These are phyloP conservation scores for Coniferiporia weirii DNA, from an alignment of 1,284 basidiomycete species.

Conservation along the genomic window DNA sequence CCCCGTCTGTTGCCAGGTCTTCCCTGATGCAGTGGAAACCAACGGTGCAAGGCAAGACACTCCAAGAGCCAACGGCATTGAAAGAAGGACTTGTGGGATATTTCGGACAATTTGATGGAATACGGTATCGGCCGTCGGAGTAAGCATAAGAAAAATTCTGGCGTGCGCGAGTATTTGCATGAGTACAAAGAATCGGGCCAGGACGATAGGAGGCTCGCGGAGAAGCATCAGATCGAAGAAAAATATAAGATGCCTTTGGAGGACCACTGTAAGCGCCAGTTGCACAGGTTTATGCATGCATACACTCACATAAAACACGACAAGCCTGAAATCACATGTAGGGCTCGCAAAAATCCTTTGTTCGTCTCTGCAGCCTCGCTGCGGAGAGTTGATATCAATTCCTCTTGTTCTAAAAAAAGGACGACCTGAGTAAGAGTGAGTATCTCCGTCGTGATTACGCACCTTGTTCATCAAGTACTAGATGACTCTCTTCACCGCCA, in stretches of 20 bases:
- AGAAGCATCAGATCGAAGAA: slow-evolving; percentile 6
- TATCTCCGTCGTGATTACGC: not conserved
- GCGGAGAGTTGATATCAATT: slow-evolving; percentile 7
- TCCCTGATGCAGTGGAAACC: slow-evolving; percentile 4
- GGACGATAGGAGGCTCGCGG: slow-evolving; percentile 5
- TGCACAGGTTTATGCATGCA: not conserved
- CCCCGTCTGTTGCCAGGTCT: slow-evolving; percentile 10
- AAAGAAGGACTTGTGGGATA: not conserved
- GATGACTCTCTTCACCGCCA: not conserved
- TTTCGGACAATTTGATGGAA: slow-evolving; percentile 1
- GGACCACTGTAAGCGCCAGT: not conserved
- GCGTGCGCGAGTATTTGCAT: slow-evolving; percentile 6
- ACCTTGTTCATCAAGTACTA: slow-evolving; percentile 16
- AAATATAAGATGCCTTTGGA: slow-evolving; percentile 5
- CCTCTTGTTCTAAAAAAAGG: slow-evolving; percentile 11
- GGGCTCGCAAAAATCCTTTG: not conserved
- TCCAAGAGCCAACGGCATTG: not conserved
- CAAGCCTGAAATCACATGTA: not conserved
- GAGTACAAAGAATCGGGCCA: slow-evolving; percentile 7
- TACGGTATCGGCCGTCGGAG: not conserved
- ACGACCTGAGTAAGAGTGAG: not conserved
- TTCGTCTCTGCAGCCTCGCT: not conserved
- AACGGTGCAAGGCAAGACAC: slow-evolving; percentile 1
- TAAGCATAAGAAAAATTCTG: slow-evolving; percentile 3
- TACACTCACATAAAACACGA: slow-evolving; percentile 7